Percentiles rank a stretch among this genome's conserved stretches.
phyloP scores from a whole-genome alignment of 164 flowering plant genomes.

The Berberis vulgaris region DNA sequence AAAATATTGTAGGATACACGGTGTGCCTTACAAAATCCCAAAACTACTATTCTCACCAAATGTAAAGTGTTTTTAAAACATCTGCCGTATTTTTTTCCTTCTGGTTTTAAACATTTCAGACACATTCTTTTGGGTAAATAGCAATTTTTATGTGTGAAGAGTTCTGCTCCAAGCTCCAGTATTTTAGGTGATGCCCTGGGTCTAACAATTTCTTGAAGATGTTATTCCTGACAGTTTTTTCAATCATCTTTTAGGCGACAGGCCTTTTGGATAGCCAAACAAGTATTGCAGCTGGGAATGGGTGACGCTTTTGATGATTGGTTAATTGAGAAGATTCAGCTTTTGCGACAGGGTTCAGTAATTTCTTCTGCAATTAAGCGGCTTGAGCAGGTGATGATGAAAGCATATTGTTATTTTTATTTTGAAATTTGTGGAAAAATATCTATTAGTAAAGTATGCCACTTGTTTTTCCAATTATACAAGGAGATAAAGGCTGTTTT shows the following conservation, averaged over 20 bases:
- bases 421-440: background rate
- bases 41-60: no score
- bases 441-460: background rate
- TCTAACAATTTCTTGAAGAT: background rate
- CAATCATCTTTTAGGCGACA: conserved; percentile 49
- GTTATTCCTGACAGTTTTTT: background rate
- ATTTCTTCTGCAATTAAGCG: conserved; percentile 79
- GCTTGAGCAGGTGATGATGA: conserved; percentile 60
- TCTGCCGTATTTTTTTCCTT: no score
- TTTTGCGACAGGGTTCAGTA: conserved; percentile 73
- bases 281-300: conserved; percentile 97
- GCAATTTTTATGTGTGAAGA: background rate
- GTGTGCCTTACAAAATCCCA: no score
- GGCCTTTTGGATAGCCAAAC: conserved; percentile 97
- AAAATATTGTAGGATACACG: no score
- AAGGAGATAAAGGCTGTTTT: no score
- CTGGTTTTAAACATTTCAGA: no score
- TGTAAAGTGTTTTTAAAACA: no score
- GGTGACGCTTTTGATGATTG: conserved; percentile 99
- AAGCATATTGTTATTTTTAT: background rate
- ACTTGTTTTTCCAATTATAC: background rate
- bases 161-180: no score
- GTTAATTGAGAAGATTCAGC: conserved; percentile 89
- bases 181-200: background rate
- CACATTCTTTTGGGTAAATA: background rate